These are phyloP conservation scores for Leptodermis oblonga DNA, from an alignment of 257 asterid species.

Conservation along the genomic window DNA sequence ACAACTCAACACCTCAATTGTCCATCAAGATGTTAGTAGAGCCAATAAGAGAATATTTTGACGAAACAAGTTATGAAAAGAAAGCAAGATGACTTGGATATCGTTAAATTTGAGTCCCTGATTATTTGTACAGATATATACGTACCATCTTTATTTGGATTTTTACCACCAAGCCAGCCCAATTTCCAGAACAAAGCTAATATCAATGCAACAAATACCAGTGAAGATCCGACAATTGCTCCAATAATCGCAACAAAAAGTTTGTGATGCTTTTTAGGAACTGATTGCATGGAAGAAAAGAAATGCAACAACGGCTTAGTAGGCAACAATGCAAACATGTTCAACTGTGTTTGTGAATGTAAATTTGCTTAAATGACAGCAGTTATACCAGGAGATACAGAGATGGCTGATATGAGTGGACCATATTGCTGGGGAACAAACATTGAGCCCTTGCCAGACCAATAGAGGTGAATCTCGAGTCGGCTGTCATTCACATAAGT, in stretches of 20 bases:
- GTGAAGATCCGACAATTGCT: too few relatives aligned
- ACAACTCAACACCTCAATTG: slow-evolving; percentile 13
- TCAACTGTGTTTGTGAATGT: too few relatives aligned
- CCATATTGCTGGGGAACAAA: slow-evolving; percentile 6
- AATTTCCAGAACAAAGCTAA: slow-evolving; percentile 12
- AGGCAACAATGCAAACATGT: too few relatives aligned
- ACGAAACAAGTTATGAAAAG: background rate
- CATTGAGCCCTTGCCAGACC: too few relatives aligned
- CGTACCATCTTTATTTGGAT: slow-evolving; percentile 9
- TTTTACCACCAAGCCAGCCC: slow-evolving; percentile 19
- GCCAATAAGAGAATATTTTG: background rate
- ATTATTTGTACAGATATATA: background rate
- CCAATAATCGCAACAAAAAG: background rate
- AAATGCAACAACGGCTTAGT: background rate
- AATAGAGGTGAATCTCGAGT: slow-evolving; percentile 25
- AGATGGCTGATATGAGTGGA: slow-evolving; percentile 20
- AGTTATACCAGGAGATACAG: slow-evolving; percentile 19
- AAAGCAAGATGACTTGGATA: background rate
- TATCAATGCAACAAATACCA: too few relatives aligned
- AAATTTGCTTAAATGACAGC: too few relatives aligned
- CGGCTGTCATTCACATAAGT: background rate
- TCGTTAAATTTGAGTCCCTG: background rate
- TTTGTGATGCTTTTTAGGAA: slow-evolving; percentile 1
- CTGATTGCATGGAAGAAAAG: background rate
- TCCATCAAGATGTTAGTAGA: background rate